These are phyloP conservation scores for Torulaspora maleeae DNA, from an alignment of 805 yeast genomes.

Conservation along the genomic window DNA sequence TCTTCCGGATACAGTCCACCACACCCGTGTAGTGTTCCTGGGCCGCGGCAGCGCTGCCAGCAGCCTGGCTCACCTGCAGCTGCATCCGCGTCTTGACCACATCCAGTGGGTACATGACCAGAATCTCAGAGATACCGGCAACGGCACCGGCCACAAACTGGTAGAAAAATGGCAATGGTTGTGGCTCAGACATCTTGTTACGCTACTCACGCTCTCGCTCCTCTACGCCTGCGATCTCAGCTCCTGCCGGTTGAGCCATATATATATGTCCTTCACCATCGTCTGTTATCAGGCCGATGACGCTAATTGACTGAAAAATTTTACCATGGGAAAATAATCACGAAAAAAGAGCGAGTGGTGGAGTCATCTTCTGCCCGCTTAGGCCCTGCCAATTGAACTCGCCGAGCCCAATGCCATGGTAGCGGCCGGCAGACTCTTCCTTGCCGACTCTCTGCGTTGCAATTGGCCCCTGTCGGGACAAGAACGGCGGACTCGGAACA, in stretches of 20 bases:
- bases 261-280: background rate
- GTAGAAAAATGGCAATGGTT: constrained; percentile 81
- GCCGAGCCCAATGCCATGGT: no score
- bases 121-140: constrained; percentile 95
- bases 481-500: background rate
- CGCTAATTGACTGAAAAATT: constrained; percentile 5
- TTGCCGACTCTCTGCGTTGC: background rate
- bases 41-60: constrained; percentile 35
- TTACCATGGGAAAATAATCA: constrained; percentile 4
- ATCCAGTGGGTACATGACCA: constrained; percentile 94
- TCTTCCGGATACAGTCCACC: constrained; percentile 76
- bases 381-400: background rate
- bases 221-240: background rate
- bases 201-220: background rate
- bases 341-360: background rate
- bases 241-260: background rate
- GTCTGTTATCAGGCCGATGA: constrained; percentile 2
- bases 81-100: constrained; percentile 97
- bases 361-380: background rate
- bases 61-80: constrained; percentile 50
- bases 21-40: constrained; percentile 68
- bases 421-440: background rate
- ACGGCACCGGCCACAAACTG: constrained; percentile 90
- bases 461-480: background rate
- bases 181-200: constrained; percentile 14